These are phyloP conservation scores for Glycine soja DNA, from an alignment of 306 rosid genomes.

Conservation along the genomic window DNA sequence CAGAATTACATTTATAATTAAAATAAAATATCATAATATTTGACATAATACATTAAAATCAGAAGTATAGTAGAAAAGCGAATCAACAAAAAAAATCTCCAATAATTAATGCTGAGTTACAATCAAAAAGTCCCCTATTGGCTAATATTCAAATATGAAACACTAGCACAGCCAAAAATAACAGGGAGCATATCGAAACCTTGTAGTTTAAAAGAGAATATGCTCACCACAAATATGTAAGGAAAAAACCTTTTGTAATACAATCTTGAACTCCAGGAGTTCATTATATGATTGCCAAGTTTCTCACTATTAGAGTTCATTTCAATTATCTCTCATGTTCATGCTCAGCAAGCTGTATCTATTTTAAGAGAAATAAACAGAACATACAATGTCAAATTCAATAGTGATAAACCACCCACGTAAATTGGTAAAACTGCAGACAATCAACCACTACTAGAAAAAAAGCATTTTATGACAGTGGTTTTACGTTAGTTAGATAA, in stretches of 20 bases:
- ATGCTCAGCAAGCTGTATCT: constrained; percentile 83
- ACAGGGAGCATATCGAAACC: not conserved
- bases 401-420: constrained; percentile 22
- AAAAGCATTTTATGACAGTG: too few relatives aligned
- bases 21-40: not conserved
- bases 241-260: constrained; percentile 70
- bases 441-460: too few relatives aligned
- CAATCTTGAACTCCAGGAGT: constrained; percentile 87
- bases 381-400: constrained; percentile 42
- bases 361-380: constrained; percentile 45
- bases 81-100: not conserved
- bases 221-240: constrained; percentile 5
- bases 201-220: constrained; percentile 26
- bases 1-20: not conserved
- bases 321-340: constrained; percentile 84
- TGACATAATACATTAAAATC: constrained; percentile 39
- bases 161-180: not conserved
- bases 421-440: constrained; percentile 13
- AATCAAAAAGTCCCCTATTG: constrained; percentile 14
- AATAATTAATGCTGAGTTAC: not conserved
- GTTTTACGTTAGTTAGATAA: too few relatives aligned
- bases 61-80: constrained; percentile 11
- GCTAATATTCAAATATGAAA: constrained; percentile 14
- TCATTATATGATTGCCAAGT: constrained; percentile 81
- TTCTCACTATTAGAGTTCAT: constrained; percentile 82